These are phyloP conservation scores for Verticillium isaacii DNA, from an alignment of 2,329 filamentous ascomycete genomes.

Conservation along the genomic window DNA sequence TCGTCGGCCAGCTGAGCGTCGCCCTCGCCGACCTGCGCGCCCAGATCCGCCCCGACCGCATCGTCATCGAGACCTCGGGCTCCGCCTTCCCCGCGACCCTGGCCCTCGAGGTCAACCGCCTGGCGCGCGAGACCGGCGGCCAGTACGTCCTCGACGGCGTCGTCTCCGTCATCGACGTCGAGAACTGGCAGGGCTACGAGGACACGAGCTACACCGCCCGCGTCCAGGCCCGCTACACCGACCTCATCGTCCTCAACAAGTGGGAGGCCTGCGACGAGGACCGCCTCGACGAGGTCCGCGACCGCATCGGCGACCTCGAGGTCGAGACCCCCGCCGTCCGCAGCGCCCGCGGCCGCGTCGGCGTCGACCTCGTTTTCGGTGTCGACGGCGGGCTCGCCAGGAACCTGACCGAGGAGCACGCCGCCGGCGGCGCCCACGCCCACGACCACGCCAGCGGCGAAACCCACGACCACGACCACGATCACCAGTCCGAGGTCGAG, in stretches of 20 bases:
- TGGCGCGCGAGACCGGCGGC: constrained; percentile 62
- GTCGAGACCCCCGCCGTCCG: constrained; percentile 80
- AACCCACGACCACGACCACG: constrained; percentile 37
- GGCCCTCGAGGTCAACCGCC: constrained; percentile 82
- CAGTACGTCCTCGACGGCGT: constrained; percentile 79
- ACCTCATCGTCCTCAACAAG: constrained; percentile 89
- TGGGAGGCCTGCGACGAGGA: constrained; percentile 76
- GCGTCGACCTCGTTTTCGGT: constrained; percentile 76
- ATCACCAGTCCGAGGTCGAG: constrained; percentile 84
- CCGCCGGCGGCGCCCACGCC: constrained; percentile 17
- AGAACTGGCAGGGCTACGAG: constrained; percentile 92
- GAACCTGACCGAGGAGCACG: constrained; percentile 38
- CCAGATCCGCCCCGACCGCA: constrained; percentile 64
- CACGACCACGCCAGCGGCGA: constrained; percentile 35
- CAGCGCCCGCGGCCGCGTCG: constrained; percentile 75
- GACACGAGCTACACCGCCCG: constrained; percentile 86
- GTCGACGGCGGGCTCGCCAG: constrained; percentile 76
- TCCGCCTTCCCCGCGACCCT: constrained; percentile 84
- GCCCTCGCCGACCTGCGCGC: constrained; percentile 71
- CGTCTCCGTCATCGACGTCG: constrained; percentile 84
- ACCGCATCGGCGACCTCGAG: constrained; percentile 75
- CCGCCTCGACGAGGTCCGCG: constrained; percentile 71
- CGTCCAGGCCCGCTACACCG: constrained; percentile 84
- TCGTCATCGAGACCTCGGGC: constrained; percentile 91
- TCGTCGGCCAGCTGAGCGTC: constrained; percentile 82